A percentile compares a stretch with the other conserved stretches of the same genome.
Conservation (phyloP, 2,329 filamentous ascomycete genomes). For the Tolypocladium ovalisporum region DNA sequence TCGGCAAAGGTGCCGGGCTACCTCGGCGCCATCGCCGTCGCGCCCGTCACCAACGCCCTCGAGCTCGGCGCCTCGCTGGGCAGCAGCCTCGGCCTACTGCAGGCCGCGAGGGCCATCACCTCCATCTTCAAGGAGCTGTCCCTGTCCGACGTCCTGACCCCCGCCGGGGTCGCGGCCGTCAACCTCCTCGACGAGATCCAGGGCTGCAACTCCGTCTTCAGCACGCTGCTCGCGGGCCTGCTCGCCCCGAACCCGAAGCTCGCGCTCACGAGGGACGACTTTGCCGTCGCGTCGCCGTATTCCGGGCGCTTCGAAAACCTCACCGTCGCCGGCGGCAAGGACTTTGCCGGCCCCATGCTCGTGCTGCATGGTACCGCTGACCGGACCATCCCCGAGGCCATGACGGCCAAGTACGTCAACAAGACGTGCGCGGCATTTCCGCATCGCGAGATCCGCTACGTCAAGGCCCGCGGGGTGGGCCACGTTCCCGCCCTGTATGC, state of each 20-base stretch:
- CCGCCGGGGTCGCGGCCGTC: constrained; percentile 1
- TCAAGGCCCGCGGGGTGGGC: constrained; percentile 7
- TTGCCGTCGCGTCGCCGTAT: constrained; percentile 8
- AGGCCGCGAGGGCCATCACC: constrained; percentile 4
- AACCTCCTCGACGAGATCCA: constrained; percentile 7
- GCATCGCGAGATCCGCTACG: constrained; percentile 7
- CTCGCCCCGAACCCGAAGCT: background rate
- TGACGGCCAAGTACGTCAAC: constrained; percentile 8
- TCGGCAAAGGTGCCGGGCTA: constrained; percentile 20
- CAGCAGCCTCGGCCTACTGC: constrained; percentile 4
- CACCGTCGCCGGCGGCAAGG: constrained; percentile 15
- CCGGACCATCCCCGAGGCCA: constrained; percentile 3
- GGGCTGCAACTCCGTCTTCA: constrained; percentile 5
- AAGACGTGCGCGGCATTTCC: constrained; percentile 9
- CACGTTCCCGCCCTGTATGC: constrained; percentile 10
- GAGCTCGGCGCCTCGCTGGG: constrained; percentile 4
- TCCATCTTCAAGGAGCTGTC: constrained; percentile 6
- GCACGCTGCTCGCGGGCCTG: constrained; percentile 1
- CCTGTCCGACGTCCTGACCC: constrained; percentile 7
- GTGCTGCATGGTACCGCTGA: constrained; percentile 23
- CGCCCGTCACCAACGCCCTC: constrained; percentile 15
- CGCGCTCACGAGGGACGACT: constrained; percentile 6
- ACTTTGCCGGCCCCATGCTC: constrained; percentile 23
- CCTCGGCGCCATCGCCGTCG: constrained; percentile 21
- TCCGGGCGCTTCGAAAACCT: constrained; percentile 12